Base-by-base conservation (phyloP, 352 stramenopile species). In the Globisporangium recalcitrans region DNA sequence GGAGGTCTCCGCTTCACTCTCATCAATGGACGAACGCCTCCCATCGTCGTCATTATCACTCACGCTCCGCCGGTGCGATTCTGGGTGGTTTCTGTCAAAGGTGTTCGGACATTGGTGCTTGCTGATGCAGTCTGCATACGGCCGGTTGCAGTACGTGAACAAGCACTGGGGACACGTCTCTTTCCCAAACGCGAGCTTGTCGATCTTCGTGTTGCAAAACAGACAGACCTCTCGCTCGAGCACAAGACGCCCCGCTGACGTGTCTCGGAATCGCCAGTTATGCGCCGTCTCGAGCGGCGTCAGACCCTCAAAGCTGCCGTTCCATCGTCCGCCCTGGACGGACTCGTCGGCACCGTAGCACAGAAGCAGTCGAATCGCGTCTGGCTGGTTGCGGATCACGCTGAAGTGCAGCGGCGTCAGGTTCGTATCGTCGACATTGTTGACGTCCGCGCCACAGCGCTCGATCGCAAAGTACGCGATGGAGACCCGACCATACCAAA, bases 351-450 rank as follows among this genome's bases (percentile, higher is more conserved):
- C 84, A 11, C 84, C 84, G 36, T 72, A 72, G 21, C 58, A 70
- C 29, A 93, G 73, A 22, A 95, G 65, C 22, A 93, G 46, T 14
- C 86, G 86, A 24, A 89, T 70, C 56, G 89, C 65, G 48, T 95
- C 83, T 1, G 84, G 84, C 26, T 93, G 75, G 53, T 95, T 93
- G 10, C 77, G 80, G 32, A 93, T 74, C 24, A 88, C 80, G 31
- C 72, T 79, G 62, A 93, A 91, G 66, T 95, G 86, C 29, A 95
- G 63, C 19, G 86, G 86, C 3, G 75, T 91, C 34, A 95, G 69
- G 5, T 67, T 70, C 6, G 70, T 75, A 49, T 93, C 86, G 55
- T 95, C 84, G 2, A 63, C 54, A 62, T 85, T 88, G 67, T 95
- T 82, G 16, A 90, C 72, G 48, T 93, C 72, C 5, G 84, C 86